phyloP scores from a whole-genome alignment of 768 basidiomycete species.

The Cyclocybe cylindracea region DNA sequence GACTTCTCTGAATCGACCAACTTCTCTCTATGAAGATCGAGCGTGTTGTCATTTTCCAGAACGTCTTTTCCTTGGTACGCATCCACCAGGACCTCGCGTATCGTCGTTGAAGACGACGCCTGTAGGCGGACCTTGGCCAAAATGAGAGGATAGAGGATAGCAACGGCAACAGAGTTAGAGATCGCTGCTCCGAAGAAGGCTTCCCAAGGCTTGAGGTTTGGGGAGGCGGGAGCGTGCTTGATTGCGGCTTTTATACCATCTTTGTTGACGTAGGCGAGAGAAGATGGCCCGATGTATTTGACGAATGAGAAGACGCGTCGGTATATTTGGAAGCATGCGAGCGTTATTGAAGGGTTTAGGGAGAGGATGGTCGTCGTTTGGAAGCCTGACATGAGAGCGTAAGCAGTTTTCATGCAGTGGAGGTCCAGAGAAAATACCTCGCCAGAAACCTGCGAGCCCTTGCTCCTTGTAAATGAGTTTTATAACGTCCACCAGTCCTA shows the following conservation, averaged over 20 bases:
- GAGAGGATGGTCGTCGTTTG: constrained; percentile 48
- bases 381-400: constrained; percentile 40
- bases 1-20: constrained; percentile 15
- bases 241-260: constrained; percentile 4
- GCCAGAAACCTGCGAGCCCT: constrained; percentile 58
- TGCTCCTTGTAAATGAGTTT: constrained; percentile 46
- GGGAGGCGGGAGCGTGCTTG: constrained; percentile 6
- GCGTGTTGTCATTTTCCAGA: constrained; percentile 1
- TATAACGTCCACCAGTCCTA: constrained; percentile 32
- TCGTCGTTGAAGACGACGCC: constrained; percentile 39
- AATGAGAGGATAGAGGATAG: constrained; percentile 57
- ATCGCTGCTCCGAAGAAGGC: constrained; percentile 60
- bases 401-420: background rate
- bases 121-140: constrained; percentile 60
- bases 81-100: constrained; percentile 30
- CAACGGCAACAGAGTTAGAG: constrained; percentile 50
- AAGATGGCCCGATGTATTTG: constrained; percentile 13
- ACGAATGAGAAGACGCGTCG: constrained; percentile 36
- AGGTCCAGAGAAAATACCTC: constrained; percentile 32
- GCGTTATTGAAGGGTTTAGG: constrained; percentile 59
- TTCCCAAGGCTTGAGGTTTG: constrained; percentile 39
- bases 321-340: constrained; percentile 54
- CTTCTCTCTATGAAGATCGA: constrained; percentile 2
- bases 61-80: constrained; percentile 30
- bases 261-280: background rate